Percentiles rank a stretch among this genome's conserved stretches.
These are phyloP conservation scores for Allantophomopsis cytisporea DNA, from an alignment of 2,329 filamentous ascomycete genomes.

Conservation along the genomic window DNA sequence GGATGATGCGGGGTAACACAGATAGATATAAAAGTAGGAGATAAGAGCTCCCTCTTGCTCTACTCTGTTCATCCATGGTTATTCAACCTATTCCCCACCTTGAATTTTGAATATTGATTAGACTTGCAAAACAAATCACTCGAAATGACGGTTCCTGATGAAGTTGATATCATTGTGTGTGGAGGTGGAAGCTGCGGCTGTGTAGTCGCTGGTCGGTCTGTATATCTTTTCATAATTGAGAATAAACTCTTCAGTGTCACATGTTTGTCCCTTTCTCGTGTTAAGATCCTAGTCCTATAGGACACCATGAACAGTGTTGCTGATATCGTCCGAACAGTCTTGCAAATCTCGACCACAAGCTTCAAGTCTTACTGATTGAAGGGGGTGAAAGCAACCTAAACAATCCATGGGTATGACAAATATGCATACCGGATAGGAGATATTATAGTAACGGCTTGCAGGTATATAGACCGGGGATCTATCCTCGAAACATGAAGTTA, in stretches of 20 bases:
- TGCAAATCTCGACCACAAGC: slow-evolving; percentile 64
- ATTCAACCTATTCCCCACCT: too few relatives aligned
- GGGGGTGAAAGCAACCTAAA: slow-evolving; percentile 62
- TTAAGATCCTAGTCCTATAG: too few relatives aligned
- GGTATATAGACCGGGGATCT: not conserved
- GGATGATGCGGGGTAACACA: too few relatives aligned
- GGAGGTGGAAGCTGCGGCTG: slow-evolving; percentile 58
- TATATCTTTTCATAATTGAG: slow-evolving; percentile 3
- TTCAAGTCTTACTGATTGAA: slow-evolving; percentile 57
- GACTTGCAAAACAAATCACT: not conserved
- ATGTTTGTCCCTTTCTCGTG: too few relatives aligned
- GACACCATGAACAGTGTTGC: too few relatives aligned
- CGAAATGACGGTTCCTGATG: slow-evolving; percentile 3
- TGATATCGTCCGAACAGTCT: slow-evolving; percentile 27
- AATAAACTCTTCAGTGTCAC: too few relatives aligned
- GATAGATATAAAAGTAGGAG: too few relatives aligned
- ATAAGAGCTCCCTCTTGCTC: too few relatives aligned
- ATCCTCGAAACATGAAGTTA: slow-evolving; percentile 66
- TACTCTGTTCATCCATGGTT: too few relatives aligned
- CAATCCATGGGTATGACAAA: slow-evolving; percentile 66
- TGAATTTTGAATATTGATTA: too few relatives aligned
- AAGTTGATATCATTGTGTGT: slow-evolving; percentile 21
- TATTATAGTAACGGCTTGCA: slow-evolving; percentile 17
- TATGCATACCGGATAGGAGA: slow-evolving; percentile 34
- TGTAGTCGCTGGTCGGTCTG: slow-evolving; percentile 41